Percentiles rank a stretch among this genome's conserved stretches.
Evolutionary conservation across 2,329 filamentous ascomycete species (phyloP).

Genomic region (Xylaria sp.): DNA sequence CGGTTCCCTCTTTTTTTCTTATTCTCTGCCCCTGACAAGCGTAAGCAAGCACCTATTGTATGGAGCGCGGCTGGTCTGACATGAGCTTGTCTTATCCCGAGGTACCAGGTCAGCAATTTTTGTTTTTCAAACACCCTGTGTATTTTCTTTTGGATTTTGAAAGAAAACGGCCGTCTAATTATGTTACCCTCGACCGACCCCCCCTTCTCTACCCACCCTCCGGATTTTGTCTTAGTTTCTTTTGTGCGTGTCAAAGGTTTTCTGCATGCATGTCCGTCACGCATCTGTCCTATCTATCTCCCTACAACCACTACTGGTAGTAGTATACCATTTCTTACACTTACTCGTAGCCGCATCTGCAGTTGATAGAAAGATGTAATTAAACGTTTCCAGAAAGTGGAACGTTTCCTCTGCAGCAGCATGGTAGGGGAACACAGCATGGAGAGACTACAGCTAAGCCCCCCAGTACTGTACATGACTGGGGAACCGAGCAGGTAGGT

Average conservation of each 20-base stretch:
- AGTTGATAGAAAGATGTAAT: constrained; percentile 12
- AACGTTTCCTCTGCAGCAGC: background rate
- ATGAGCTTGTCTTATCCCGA: background rate
- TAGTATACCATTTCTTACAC: background rate
- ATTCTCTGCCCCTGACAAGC: background rate
- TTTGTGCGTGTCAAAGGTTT: constrained; percentile 29
- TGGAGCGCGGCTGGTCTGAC: constrained; percentile 25
- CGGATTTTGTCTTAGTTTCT: constrained; percentile 9
- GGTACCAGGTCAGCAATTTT: too few relatives aligned
- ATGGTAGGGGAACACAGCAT: constrained; percentile 23
- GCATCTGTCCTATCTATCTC: constrained; percentile 1
- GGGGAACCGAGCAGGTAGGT: constrained; percentile 3
- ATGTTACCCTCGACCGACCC: background rate
- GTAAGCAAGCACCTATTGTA: background rate
- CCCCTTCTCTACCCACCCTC: background rate
- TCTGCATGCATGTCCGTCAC: constrained; percentile 31
- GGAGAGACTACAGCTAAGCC: constrained; percentile 17
- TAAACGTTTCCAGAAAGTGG: constrained; percentile 8
- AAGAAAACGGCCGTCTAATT: constrained; percentile 32
- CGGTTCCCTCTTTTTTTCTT: background rate
- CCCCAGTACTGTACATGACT: constrained; percentile 4
- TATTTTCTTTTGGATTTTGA: background rate
- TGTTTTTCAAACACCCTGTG: too few relatives aligned
- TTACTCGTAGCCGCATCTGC: constrained; percentile 16
- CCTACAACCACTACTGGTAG: background rate